Evolutionary conservation across 148 eudicot species (phyloP).

Genomic region (Chenopodium album): DNA sequence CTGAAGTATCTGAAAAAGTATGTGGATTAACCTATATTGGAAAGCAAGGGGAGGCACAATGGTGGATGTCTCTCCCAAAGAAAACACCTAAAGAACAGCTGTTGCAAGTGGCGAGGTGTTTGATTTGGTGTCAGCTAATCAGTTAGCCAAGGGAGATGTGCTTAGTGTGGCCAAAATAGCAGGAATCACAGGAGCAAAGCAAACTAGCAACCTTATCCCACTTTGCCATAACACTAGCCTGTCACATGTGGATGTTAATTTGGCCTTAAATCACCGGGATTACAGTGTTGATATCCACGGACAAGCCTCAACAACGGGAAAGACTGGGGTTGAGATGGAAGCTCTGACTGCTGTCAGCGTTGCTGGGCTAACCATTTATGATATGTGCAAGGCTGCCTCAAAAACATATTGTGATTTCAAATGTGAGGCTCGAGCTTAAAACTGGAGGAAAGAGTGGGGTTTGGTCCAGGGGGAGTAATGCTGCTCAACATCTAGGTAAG

Average conservation of each 20-base stretch:
- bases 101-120: constrained; percentile 77
- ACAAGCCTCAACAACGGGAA: constrained; percentile 75
- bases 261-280: constrained; percentile 52
- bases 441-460: constrained; percentile 81
- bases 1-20: constrained; percentile 24
- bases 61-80: constrained; percentile 89
- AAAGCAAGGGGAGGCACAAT: constrained; percentile 74
- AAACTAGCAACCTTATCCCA: constrained; percentile 83
- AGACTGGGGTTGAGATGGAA: constrained; percentile 99
- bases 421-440: constrained; percentile 63
- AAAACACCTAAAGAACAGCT: constrained; percentile 68
- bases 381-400: constrained; percentile 98
- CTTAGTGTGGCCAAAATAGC: constrained; percentile 87
- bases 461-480: constrained; percentile 59
- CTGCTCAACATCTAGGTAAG: constrained; percentile 11
- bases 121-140: constrained; percentile 80
- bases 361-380: constrained; percentile 89
- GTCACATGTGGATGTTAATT: constrained; percentile 64
- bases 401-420: constrained; percentile 65
- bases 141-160: constrained; percentile 80
- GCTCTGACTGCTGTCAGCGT: constrained; percentile 82
- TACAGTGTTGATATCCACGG: constrained; percentile 68
- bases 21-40: constrained; percentile 57
- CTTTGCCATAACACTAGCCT: constrained; percentile 81
- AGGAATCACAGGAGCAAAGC: constrained; percentile 82